Conservation (phyloP, 495 filamentous ascomycete genomes). For the Pyrenula aspistea region DNA sequence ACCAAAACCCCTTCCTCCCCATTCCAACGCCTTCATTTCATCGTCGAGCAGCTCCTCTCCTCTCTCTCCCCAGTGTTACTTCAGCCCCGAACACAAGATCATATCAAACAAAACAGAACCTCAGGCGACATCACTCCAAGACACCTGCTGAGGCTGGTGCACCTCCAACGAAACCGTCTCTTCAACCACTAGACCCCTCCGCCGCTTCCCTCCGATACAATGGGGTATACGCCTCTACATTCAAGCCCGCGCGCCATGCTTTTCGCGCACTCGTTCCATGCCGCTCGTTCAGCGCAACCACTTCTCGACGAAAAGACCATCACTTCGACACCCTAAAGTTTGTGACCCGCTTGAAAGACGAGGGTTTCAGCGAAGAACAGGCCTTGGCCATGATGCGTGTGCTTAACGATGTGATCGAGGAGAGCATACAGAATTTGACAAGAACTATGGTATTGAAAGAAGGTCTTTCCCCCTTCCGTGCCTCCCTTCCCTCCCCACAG, state of each 20-base stretch:
- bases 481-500: neutral
- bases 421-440: constrained; percentile 96
- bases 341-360: constrained; percentile 75
- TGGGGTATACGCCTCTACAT: constrained; percentile 34
- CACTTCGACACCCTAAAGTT: constrained; percentile 99
- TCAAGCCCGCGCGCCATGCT: constrained; percentile 28
- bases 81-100: too few relatives aligned
- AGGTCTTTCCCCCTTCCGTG: constrained; percentile 25
- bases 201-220: constrained; percentile 28
- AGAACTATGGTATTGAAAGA: constrained; percentile 98
- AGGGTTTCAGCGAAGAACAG: constrained; percentile 94
- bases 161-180: too few relatives aligned
- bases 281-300: constrained; percentile 57
- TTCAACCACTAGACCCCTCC: constrained; percentile 8
- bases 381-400: constrained; percentile 95
- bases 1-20: too few relatives aligned
- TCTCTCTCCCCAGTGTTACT: too few relatives aligned
- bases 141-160: too few relatives aligned
- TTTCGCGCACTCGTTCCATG: constrained; percentile 59
- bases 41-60: too few relatives aligned
- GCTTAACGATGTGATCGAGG: constrained; percentile 91
- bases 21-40: too few relatives aligned
- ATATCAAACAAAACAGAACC: too few relatives aligned
- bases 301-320: constrained; percentile 56
- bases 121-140: too few relatives aligned